phyloP scores from a whole-genome alignment of 257 asterid genomes.

The Solanum boliviense region DNA sequence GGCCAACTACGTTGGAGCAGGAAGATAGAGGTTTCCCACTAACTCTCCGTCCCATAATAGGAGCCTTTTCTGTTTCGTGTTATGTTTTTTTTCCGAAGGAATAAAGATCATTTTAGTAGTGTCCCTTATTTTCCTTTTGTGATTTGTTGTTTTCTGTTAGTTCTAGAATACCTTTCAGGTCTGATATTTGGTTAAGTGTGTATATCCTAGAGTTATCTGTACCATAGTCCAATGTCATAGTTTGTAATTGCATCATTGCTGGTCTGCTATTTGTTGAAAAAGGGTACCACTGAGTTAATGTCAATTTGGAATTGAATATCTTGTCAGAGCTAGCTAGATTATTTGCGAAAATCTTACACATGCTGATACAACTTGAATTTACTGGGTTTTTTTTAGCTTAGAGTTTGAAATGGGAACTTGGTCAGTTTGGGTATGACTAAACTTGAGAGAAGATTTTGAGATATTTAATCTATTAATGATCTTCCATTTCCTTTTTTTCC shows the following conservation, averaged over 20 bases:
- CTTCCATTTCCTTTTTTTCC: background rate
- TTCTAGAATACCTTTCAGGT: background rate
- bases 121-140: background rate
- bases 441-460: background rate
- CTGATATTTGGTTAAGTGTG: background rate
- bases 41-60: background rate
- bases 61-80: background rate
- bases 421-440: background rate
- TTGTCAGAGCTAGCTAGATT: background rate
- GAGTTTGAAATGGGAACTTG: background rate
- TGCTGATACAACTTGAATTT: background rate
- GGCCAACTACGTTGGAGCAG: slow-evolving; percentile 88
- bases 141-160: background rate
- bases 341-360: background rate
- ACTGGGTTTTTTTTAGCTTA: background rate
- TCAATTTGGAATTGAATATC: background rate
- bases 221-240: background rate
- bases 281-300: background rate
- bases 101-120: background rate
- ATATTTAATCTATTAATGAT: background rate
- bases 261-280: background rate
- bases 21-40: slow-evolving; percentile 54
- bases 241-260: background rate
- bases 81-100: background rate
- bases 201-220: background rate